Base-by-base conservation (phyloP, 163 green algal genomes). In the Prototheca stagnorum region DNA sequence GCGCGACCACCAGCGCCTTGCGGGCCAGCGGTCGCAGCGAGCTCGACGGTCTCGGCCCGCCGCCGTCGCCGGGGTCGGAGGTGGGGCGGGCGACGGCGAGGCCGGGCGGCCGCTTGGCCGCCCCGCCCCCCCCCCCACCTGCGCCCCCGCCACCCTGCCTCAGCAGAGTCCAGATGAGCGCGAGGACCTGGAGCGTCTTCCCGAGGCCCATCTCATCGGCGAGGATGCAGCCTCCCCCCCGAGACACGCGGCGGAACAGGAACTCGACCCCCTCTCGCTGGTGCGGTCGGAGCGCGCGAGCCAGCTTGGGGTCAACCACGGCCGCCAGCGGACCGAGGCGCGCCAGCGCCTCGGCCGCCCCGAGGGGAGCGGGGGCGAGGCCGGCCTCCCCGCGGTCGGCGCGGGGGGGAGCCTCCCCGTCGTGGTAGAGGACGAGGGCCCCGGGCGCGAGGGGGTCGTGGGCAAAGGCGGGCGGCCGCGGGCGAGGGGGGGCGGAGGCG, bases 181-280 rank as follows among this genome's bases (percentile, higher is more conserved):
- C 64, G 35, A 99, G 93, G 43, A 78, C 85, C 60, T 84, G 81
- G 43, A 94, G 68, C 5, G 82, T 94, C 64, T 93, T 95, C 23
- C 86, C 86, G 25, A 97, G 66, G 15, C 83, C 83, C 90, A 98
- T 97, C 75, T 97, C 89, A 57, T 97, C 89, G 2, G 89, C 89
- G 26, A 98, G 70, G 51, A 98, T 96, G 77, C 85, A 94, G 48
- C 89, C 87, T 25, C 74, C 59, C 16, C 74, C 76, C n/a, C 91
- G 90, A 17, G 62, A 72, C 3, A 96, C 82, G 46, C 91, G 98
- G 48, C 97, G 88, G 68, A 97, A 99, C 81, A 98, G 93, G 68
- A 99, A 99, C 56, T 84, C 64, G 21, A 98, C 81, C 3, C 91
- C 91, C 57, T 99, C 90, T 2, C 89, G 64, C 73, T 99, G 89